Conservation (phyloP, 352 stramenopile species). For the Detonula confervacea region DNA sequence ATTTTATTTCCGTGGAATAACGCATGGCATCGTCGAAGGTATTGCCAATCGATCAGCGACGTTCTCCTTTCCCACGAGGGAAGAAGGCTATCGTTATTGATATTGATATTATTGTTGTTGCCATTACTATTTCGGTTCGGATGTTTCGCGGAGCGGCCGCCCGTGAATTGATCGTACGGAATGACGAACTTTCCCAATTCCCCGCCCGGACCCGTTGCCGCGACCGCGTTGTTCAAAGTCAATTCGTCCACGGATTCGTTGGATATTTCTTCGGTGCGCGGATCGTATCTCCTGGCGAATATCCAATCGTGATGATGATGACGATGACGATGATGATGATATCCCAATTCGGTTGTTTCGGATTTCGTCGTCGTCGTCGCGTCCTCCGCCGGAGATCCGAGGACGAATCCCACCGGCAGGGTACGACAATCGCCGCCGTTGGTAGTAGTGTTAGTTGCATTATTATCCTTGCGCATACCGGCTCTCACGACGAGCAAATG, state of each 20-base stretch:
- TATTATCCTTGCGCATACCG: conserved; percentile 1
- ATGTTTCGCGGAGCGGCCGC: conserved; percentile 4
- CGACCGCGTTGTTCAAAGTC: conserved; percentile 56
- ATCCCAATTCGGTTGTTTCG: too few species aligned
- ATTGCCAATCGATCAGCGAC: conserved; percentile 47
- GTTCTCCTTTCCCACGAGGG: conserved; percentile 29
- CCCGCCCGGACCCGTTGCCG: conserved; percentile 34
- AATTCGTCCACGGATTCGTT: conserved; percentile 54
- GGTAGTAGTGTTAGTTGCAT: conserved; percentile 7
- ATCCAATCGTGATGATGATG: conserved; percentile 49
- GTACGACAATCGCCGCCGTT: conserved; percentile 7
- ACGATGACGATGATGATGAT: too few species aligned
- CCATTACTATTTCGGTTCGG: conserved; percentile 43
- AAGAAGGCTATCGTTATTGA: too few species aligned
- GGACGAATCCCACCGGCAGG: conserved; percentile 58
- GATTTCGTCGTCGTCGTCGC: too few species aligned
- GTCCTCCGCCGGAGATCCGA: too few species aligned
- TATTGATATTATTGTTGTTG: neutral
- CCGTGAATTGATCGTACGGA: conserved; percentile 61
- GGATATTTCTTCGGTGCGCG: conserved; percentile 77
- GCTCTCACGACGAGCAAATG: conserved; percentile 62
- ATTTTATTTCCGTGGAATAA: conserved; percentile 62
- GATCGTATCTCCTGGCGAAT: conserved; percentile 67
- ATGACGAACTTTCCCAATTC: conserved; percentile 48
- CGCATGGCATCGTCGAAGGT: conserved; percentile 40